phyloP scores from a whole-genome alignment of 1,139 yeast species.

The Kurtzmaniella natalensis region DNA sequence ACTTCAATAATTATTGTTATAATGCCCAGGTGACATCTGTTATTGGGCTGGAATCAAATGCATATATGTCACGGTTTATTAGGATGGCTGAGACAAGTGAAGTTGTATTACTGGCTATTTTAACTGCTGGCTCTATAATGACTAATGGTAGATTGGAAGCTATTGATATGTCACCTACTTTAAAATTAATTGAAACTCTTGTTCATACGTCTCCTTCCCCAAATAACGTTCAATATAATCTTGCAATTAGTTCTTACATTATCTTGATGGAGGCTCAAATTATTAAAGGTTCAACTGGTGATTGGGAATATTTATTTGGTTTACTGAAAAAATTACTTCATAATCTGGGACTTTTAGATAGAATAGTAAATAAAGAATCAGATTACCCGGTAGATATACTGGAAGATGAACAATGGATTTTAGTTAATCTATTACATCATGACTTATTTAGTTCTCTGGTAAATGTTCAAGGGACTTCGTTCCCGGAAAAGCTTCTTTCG shows the following conservation, averaged over 20 bases:
- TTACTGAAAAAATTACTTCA: neutral
- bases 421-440: slow-evolving; percentile 4
- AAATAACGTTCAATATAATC: neutral
- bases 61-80: slow-evolving; percentile 2
- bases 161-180: slow-evolving; percentile 8
- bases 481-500: slow-evolving; percentile 1
- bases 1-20: slow-evolving; percentile 3
- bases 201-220: neutral
- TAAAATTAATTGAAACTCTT: neutral
- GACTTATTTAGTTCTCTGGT: slow-evolving; percentile 4
- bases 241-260: slow-evolving; percentile 4
- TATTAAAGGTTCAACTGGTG: slow-evolving; percentile 1
- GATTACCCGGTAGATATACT: neutral
- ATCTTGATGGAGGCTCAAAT: slow-evolving; percentile 7
- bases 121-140: slow-evolving; percentile 13
- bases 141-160: slow-evolving; percentile 12
- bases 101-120: slow-evolving; percentile 4
- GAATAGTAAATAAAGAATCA: neutral
- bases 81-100: slow-evolving; percentile 3
- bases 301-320: slow-evolving; percentile 4
- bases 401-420: slow-evolving; percentile 4
- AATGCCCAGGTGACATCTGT: slow-evolving; percentile 5
- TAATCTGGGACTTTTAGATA: slow-evolving; percentile 5
- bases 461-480: slow-evolving; percentile 2
- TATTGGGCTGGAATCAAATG: slow-evolving; percentile 2